Base-by-base conservation (phyloP, 179 eudicot genomes). In the Corrigiola litoralis region DNA sequence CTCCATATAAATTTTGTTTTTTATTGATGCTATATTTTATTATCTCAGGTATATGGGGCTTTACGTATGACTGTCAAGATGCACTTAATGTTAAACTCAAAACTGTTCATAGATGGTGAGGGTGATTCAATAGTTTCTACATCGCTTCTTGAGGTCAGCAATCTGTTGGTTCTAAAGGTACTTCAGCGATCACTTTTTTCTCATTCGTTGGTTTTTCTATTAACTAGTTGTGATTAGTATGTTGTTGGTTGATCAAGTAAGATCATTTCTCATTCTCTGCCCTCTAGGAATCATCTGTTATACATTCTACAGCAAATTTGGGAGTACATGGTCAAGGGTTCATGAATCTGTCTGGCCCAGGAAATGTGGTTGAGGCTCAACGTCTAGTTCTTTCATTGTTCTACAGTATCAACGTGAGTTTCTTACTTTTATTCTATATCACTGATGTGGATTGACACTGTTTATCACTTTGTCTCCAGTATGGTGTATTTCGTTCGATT, bases 271-370 rank as follows among this genome's bases (percentile, higher is more conserved):
- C 53, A n/a, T 49, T 54, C 32, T 68, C 17, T 44, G 58, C 61
- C 54, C 65, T 63, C 65, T 80, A 90, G 98, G 90, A 80, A 62
- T 86, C 97, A 47, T 92, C 98, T 64, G 77, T 77, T 44, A 90
- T 92, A 68, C 95, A 65, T 47, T 92, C 98, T 44, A 84, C 87
- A 66, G 90, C 95, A 57, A 82, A 90, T 81, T 72, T 92, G 79
- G 98, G 94, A 77, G 71, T 87, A 69, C 97, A 90, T 76, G 98
- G 98, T 57, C 98, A 92, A 79, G 98, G 98, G 40, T 82, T 75
- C 54, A 49, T 92, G 78, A 87, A 92, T 72, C 73, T 90, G 78
- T 71, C 97, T 63, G 97, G 98, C 62, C 84, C 89, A 36, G 97
- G 98, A 77, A 91, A 90, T 82, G 50, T 87, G 56, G 82, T 90